Evolutionary conservation across 2,329 filamentous ascomycete genomes (phyloP).

Genomic region (Xylariales sp.): DNA sequence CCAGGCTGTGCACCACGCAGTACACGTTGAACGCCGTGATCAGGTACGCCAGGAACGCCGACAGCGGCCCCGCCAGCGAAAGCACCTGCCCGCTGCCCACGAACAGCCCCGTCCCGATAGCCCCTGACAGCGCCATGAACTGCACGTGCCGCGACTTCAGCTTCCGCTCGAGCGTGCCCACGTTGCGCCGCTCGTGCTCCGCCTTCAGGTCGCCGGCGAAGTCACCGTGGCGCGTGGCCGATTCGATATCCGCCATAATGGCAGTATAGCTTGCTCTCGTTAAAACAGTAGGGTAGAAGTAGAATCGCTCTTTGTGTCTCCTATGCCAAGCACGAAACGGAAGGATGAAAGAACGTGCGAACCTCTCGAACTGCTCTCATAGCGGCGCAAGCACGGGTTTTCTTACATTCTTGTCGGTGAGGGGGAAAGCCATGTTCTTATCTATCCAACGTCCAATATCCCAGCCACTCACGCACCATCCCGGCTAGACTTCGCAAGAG

Average conservation of each 20-base stretch:
- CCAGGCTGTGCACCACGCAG: conserved; percentile 62
- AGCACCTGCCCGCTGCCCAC: conserved; percentile 58
- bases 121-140: conserved; percentile 62
- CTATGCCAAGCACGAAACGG: background rate
- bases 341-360: background rate
- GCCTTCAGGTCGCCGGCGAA: conserved; percentile 38
- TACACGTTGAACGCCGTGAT: conserved; percentile 61
- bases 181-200: conserved; percentile 47
- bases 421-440: conserved; percentile 18
- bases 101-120: conserved; percentile 60
- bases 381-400: background rate
- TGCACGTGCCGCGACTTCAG: conserved; percentile 57
- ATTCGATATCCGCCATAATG: conserved; percentile 45
- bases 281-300: too few species aligned
- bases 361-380: background rate
- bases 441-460: conserved; percentile 19
- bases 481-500: background rate
- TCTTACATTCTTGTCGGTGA: conserved; percentile 7
- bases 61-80: conserved; percentile 56
- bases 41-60: conserved; percentile 56
- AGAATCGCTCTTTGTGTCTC: background rate
- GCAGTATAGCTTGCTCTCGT: background rate
- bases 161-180: conserved; percentile 53
- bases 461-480: conserved; percentile 4
- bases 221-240: conserved; percentile 35